Evolutionary conservation across 345 rosid genomes (phyloP), one percentile per base, ranked within the genome.

Genomic region (Brassica rapa): DNA sequence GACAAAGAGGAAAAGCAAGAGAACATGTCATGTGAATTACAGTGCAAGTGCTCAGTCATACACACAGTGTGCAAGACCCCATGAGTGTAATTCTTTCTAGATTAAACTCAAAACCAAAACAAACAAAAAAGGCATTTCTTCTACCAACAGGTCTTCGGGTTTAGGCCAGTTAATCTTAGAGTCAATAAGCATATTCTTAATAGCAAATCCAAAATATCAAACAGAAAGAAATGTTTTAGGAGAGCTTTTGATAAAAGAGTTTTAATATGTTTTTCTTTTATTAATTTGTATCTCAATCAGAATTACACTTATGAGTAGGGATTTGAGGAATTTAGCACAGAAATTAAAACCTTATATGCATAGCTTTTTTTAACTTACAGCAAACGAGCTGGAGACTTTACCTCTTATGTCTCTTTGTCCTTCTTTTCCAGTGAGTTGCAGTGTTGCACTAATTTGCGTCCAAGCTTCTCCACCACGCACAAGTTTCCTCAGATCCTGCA

Each of bases 301-400:
- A 27, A 27, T 27, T 27, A 3, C 30, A 27, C 30, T 27, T 27
- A 27, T 27, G 30, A 27, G 30, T 27, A 27, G 30, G 30, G 30
- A 27, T 27, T 27, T 2, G 30, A 27, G 30, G 30, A 27, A 3
- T 27, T 2, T 4, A 27, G 4, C 30, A 27, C 30, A 27, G 4
- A 27, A 27, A 27, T 27, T 27, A 27, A 27, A 27, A 33, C 55
- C 21, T 66, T 43, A 8, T 19, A 2, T 51, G 5, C 21, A 55
- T 11, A 68, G 30, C n/a, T 7, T 9, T 7, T 1, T 65, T 14
- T 5, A 64, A 51, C 56, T 73, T 80, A 73, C 75, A 68, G 79
- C 66, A 80, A 62, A 62, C 32, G 64, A 79, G 74, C 49, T 60
- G 49, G 65, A 68, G 74, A 68, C 78, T 61, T 69, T 35, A 72